Conservation (phyloP, 768 basidiomycete species). For the Trametes cubensis region DNA sequence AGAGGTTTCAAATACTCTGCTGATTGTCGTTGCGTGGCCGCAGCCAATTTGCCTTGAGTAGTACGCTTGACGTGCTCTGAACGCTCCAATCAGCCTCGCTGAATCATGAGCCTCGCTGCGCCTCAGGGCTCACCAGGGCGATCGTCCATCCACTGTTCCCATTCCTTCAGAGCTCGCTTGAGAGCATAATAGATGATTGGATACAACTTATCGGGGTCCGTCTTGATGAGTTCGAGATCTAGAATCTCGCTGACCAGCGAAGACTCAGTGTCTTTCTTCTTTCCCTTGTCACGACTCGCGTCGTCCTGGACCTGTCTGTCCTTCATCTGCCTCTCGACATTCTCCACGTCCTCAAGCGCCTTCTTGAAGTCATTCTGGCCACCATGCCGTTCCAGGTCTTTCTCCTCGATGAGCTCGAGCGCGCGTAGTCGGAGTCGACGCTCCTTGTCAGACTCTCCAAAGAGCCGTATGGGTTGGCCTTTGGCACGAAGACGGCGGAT, state of each 20-base stretch:
- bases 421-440: slow-evolving; percentile 87
- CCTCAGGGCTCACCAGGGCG: slow-evolving; percentile 67
- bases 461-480: slow-evolving; percentile 92
- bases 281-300: slow-evolving; percentile 53
- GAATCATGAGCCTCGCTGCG: background rate
- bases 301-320: slow-evolving; percentile 46
- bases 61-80: slow-evolving; percentile 84
- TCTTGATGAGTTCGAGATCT: slow-evolving; percentile 81
- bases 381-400: slow-evolving; percentile 73
- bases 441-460: slow-evolving; percentile 95
- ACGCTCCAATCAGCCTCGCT: slow-evolving; percentile 1
- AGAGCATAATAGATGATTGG: slow-evolving; percentile 96
- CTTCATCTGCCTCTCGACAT: slow-evolving; percentile 66
- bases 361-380: slow-evolving; percentile 96
- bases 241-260: slow-evolving; percentile 57
- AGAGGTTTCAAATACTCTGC: slow-evolving; percentile 97
- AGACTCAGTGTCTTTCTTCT: slow-evolving; percentile 51
- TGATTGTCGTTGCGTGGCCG: slow-evolving; percentile 93
- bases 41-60: slow-evolving; percentile 90
- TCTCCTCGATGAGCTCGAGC: slow-evolving; percentile 93
- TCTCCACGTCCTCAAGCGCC: slow-evolving; percentile 86
- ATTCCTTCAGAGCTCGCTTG: slow-evolving; percentile 91
- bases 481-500: slow-evolving; percentile 86
- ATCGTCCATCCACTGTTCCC: slow-evolving; percentile 94
- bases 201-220: slow-evolving; percentile 92